A percentile compares a stretch with the other conserved stretches of the same genome.
Evolutionary conservation across 768 basidiomycete genomes (phyloP).

Genomic region (Crepidotus variabilis): DNA sequence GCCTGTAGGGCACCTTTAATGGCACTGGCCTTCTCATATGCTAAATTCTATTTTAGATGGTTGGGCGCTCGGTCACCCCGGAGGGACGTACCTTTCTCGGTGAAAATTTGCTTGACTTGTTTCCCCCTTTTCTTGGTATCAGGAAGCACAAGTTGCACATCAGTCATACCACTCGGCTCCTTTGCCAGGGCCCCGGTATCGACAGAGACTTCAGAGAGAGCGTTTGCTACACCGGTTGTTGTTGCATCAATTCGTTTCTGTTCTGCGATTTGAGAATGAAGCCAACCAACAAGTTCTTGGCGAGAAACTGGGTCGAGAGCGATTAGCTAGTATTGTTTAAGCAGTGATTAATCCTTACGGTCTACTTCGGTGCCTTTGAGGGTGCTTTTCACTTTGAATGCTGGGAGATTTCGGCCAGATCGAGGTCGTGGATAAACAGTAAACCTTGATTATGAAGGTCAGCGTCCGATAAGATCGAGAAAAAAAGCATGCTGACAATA

Average conservation of each 20-base stretch:
- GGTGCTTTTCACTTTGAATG: constrained; percentile 82
- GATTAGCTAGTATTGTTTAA: not conserved
- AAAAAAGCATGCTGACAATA: constrained; percentile 50
- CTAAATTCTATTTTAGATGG: constrained; percentile 18
- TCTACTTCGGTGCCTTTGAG: constrained; percentile 76
- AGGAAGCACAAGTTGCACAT: constrained; percentile 65
- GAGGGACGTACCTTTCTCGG: constrained; percentile 58
- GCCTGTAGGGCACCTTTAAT: constrained; percentile 57
- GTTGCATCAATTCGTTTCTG: constrained; percentile 71
- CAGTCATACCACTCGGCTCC: constrained; percentile 32
- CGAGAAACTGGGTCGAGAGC: constrained; percentile 35
- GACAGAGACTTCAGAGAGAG: constrained; percentile 30
- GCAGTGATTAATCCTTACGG: constrained; percentile 34
- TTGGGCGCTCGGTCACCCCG: not conserved
- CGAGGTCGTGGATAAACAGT: constrained; percentile 50
- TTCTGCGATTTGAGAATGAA: constrained; percentile 75
- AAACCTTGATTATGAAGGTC: constrained; percentile 25
- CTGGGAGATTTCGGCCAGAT: constrained; percentile 51
- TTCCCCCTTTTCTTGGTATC: constrained; percentile 76
- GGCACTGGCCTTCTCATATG: constrained; percentile 57
- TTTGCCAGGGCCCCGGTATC: constrained; percentile 32
- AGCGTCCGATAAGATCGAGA: not conserved
- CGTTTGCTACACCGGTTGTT: constrained; percentile 52
- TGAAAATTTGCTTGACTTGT: constrained; percentile 62
- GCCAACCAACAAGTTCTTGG: constrained; percentile 69